Conservation (phyloP, 306 rosid genomes). For the Cicer yamashitae region DNA sequence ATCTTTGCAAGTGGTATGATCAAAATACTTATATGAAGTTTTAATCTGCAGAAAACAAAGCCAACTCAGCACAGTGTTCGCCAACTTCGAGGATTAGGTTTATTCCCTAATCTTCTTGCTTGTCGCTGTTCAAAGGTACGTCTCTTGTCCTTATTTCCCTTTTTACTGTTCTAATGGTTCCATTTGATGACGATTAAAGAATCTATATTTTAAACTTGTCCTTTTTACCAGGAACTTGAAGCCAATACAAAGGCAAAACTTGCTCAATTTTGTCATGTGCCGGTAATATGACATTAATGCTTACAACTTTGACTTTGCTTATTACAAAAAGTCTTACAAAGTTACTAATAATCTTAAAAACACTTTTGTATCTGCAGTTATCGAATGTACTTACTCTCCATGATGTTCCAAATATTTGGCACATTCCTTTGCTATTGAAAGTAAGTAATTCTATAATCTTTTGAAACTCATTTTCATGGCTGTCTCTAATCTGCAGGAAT, state of each 20-base stretch:
- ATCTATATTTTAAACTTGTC: conserved; percentile 29
- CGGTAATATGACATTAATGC: conserved; percentile 58
- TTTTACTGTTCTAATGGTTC: conserved; percentile 25
- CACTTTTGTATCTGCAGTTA: conserved; percentile 56
- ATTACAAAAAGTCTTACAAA: not conserved
- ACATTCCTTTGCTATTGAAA: conserved; percentile 83
- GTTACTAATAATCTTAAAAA: not conserved
- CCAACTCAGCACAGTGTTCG: conserved; percentile 95
- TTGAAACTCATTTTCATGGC: not conserved
- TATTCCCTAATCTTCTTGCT: conserved; percentile 84
- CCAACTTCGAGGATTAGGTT: conserved; percentile 84
- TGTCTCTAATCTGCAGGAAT: conserved; percentile 11
- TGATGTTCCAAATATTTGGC: conserved; percentile 98
- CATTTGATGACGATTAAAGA: conserved; percentile 28
- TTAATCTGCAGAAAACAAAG: conserved; percentile 75
- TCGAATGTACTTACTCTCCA: conserved; percentile 81
- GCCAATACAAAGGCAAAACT: conserved; percentile 80
- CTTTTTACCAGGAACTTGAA: conserved; percentile 68
- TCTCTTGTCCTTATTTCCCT: conserved; percentile 36
- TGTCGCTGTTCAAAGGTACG: conserved; percentile 86
- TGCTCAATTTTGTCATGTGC: conserved; percentile 94
- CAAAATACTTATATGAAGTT: conserved; percentile 24
- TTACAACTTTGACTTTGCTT: conserved; percentile 35
- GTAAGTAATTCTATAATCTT: conserved; percentile 54
- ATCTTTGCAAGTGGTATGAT: conserved; percentile 20